Conservation (phyloP, 331 rosid species). For the Telfairia occidentalis region DNA sequence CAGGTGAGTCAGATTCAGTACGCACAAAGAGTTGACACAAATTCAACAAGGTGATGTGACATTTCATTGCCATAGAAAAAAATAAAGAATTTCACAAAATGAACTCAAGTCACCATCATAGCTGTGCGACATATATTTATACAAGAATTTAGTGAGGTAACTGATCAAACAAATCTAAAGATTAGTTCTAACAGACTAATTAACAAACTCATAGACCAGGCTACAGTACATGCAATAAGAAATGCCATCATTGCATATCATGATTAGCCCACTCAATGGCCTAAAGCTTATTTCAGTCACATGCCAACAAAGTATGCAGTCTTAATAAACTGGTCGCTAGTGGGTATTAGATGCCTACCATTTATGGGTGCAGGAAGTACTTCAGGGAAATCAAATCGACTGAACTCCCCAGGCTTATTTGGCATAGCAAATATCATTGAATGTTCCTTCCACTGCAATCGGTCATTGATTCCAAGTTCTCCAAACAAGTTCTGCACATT, state of each 20-base stretch:
- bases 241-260: background rate
- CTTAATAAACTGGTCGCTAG: slow-evolving; percentile 2
- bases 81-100: background rate
- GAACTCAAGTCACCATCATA: background rate
- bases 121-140: background rate
- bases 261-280: background rate
- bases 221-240: background rate
- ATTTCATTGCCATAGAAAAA: background rate
- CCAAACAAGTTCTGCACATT: slow-evolving; percentile 85
- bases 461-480: slow-evolving; percentile 87
- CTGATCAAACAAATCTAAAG: background rate
- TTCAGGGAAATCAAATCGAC: slow-evolving; percentile 86
- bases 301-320: background rate
- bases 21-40: background rate
- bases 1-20: background rate
- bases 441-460: slow-evolving; percentile 98
- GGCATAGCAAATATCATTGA: slow-evolving; percentile 99
- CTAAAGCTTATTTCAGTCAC: background rate
- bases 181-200: background rate
- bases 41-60: background rate
- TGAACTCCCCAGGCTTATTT: slow-evolving; percentile 88
- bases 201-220: background rate
- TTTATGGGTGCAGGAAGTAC: slow-evolving; percentile 79
- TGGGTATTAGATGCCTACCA: slow-evolving; percentile 39
- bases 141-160: background rate